phyloP scores from a whole-genome alignment of 1,284 basidiomycete species.

The Moniliella sp. region DNA sequence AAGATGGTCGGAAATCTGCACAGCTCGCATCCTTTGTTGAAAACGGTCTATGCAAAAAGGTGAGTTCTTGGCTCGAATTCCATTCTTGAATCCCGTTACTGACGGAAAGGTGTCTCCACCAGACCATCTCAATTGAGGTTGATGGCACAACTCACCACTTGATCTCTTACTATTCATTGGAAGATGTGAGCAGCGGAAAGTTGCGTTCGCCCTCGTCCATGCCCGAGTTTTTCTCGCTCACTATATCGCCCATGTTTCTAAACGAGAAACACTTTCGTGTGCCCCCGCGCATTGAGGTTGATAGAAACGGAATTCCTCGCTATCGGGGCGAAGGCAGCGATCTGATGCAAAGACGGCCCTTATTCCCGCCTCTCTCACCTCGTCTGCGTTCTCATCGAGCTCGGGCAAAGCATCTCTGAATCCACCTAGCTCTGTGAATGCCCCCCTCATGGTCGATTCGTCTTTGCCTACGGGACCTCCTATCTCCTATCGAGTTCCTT shows the following conservation, averaged over 20 bases:
- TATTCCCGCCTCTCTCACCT: too few species aligned
- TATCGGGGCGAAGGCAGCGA: constrained; percentile 37
- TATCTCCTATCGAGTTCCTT: too few species aligned
- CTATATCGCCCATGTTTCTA: constrained; percentile 68
- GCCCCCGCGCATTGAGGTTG: constrained; percentile 64
- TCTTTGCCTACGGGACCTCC: too few species aligned
- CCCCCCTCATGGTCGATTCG: too few species aligned
- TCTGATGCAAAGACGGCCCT: too few species aligned
- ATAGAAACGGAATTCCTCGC: constrained; percentile 54
- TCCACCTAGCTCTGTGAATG: too few species aligned
- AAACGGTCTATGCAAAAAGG: constrained; percentile 22
- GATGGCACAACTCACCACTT: constrained; percentile 74
- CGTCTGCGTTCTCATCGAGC: too few species aligned
- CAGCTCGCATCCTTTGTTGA: constrained; percentile 8
- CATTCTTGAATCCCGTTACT: too few species aligned
- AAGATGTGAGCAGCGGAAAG: constrained; percentile 68
- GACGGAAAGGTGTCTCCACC: constrained; percentile 4
- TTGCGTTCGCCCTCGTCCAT: constrained; percentile 68
- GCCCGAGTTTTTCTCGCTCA: constrained; percentile 62
- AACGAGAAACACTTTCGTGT: constrained; percentile 74
- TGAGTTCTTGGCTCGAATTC: constrained; percentile 2
- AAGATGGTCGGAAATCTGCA: neutral
- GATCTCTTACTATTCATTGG: constrained; percentile 81
- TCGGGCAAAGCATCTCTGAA: too few species aligned
- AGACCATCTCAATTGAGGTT: constrained; percentile 81